phyloP scores from a whole-genome alignment of 2,329 filamentous ascomycete genomes.

The Coleophoma crateriformis region DNA sequence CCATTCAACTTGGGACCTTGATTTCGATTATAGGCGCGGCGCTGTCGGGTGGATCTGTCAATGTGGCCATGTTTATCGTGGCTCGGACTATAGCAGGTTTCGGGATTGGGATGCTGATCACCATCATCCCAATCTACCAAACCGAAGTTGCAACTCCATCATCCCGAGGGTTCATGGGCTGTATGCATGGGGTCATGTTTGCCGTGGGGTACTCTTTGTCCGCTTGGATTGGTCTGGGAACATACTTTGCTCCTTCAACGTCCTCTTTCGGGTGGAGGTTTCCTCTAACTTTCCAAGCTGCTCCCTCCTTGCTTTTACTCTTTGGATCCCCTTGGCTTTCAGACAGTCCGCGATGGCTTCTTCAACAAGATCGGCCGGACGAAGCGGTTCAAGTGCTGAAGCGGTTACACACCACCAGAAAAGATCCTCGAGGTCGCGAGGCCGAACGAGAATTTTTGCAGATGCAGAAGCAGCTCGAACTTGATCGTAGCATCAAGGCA shows the following conservation, averaged over 20 bases:
- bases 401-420: background rate
- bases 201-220: background rate
- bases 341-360: no score
- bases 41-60: no score
- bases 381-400: no score
- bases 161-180: background rate
- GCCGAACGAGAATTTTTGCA: background rate
- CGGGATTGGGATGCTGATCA: background rate
- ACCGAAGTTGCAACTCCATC: background rate
- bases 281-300: background rate
- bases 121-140: background rate
- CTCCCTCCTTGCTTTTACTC: no score
- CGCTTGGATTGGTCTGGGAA: background rate
- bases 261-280: background rate
- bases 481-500: background rate
- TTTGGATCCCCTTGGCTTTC: no score
- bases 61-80: no score
- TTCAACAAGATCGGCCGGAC: no score
- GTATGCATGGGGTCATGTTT: background rate
- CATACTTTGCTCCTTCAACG: background rate
- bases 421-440: background rate
- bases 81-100: no score
- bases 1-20: no score
- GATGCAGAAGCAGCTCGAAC: background rate
- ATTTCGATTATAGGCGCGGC: no score